Conservation (phyloP, 352 stramenopile species). For the Blastocystis sp. region DNA sequence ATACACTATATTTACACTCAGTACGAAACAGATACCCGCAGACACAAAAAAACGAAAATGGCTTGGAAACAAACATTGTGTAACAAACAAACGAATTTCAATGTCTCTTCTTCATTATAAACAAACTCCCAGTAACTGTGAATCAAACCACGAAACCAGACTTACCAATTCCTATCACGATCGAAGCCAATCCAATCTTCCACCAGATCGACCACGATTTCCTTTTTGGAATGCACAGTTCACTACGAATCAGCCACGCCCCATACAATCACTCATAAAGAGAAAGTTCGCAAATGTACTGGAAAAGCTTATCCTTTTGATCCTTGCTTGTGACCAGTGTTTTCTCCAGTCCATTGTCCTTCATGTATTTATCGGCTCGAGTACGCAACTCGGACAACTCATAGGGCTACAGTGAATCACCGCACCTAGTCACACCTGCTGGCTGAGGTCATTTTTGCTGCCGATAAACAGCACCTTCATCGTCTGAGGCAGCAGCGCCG, state of each 20-base stretch:
- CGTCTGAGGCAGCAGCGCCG: neutral
- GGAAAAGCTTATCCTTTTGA: constrained; percentile 40
- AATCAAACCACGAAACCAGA: neutral
- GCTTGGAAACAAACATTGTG: constrained; percentile 1
- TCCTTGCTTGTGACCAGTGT: neutral
- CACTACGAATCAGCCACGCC: neutral
- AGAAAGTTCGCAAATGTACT: neutral
- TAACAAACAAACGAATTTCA: neutral
- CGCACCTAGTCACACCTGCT: neutral
- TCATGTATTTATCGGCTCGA: neutral
- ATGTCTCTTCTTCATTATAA: constrained; percentile 17
- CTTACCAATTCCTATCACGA: constrained; percentile 14
- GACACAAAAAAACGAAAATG: neutral
- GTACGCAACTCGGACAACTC: neutral
- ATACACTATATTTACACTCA: no score
- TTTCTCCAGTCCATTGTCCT: constrained; percentile 14
- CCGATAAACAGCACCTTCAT: constrained; percentile 59
- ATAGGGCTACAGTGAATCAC: neutral
- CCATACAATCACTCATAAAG: neutral
- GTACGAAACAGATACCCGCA: neutral
- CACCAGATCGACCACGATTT: neutral
- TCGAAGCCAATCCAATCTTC: neutral
- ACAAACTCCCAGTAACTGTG: constrained; percentile 20
- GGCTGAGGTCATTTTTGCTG: constrained; percentile 14
- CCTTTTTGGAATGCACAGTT: constrained; percentile 23